Base-by-base conservation (phyloP, 495 filamentous ascomycete species). In the Darksidea phi region DNA sequence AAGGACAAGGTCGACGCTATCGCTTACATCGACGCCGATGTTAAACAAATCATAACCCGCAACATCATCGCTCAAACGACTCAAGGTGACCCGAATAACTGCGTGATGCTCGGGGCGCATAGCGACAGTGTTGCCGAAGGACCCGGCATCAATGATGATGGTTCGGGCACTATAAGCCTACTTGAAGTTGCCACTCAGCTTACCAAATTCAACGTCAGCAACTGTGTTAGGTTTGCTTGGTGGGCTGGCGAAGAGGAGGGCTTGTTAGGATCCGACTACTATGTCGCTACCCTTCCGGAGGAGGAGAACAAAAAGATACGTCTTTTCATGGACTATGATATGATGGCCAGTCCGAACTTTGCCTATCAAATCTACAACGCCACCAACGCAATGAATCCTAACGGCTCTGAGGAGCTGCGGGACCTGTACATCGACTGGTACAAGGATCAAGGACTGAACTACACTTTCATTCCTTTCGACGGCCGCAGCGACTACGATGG, bases 261-360 rank as follows among this genome's bases (percentile, higher is more conserved):
- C 49, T 77, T 88, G 20, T 69, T 89, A n/a, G 88, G 87, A 36
- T 81, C 82, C 24, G 76, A 79, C 26, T 75, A 78, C 70, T 90
- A 87, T 70, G 78, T 88, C 58, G 71, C 77, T 34, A 69, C 69
- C 18, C 77, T 82, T 51, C 66, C 74, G 15, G 51, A 74, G 2
- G 75, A 73, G 17, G 82, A 84, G 46, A 75, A 82, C 17, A 74
- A 71, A 41, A 84, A 85, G 70, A 81, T 90, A 55, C 71, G 79
- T 1, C 77, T 88, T 1, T 88, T 88, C 69, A 84, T 90, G 66
- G 87, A 90, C 76, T 87, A 88, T 63, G 87, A 90, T 71, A 90
- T 90, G 87, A 86, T 89, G 60, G 87, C 85, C 41, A 82, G 77
- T n/a, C 87, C 87, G 46, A 90, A 90, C 77, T 89, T 84, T 66